Percentiles rank a stretch among this genome's conserved stretches.
These are phyloP conservation scores for Baeospora myosura DNA, from an alignment of 1,284 basidiomycete genomes.

Conservation along the genomic window DNA sequence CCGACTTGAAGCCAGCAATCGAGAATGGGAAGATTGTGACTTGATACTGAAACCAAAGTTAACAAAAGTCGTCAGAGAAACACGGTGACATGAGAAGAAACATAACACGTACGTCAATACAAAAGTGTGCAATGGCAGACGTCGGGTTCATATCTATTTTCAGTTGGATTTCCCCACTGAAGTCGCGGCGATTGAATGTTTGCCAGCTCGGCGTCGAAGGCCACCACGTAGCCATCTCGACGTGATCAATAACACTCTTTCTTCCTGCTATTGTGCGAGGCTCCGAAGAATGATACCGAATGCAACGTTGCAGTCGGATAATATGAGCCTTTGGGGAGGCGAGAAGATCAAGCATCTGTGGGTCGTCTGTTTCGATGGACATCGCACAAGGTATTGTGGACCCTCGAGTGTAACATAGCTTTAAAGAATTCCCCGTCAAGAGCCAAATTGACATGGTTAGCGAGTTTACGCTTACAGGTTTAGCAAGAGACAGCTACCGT, in stretches of 20 bases:
- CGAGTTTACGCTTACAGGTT: neutral
- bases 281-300: neutral
- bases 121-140: neutral
- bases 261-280: neutral
- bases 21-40: conserved; percentile 1
- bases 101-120: neutral
- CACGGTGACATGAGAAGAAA: neutral
- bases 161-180: conserved; percentile 1
- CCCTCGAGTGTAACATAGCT: conserved; percentile 5
- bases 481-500: neutral
- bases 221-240: neutral
- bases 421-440: neutral
- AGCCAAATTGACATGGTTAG: neutral
- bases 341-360: conserved; percentile 2
- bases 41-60: neutral
- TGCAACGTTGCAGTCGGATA: conserved; percentile 19
- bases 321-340: neutral
- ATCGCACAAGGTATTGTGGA: conserved; percentile 1
- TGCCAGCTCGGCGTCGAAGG: neutral
- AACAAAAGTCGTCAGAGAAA: neutral
- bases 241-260: neutral
- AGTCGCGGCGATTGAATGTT: neutral
- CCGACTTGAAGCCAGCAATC: neutral
- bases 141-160: neutral
- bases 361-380: neutral